Evolutionary conservation across 495 filamentous ascomycete species (phyloP).

Genomic region (Podospora didyma): DNA sequence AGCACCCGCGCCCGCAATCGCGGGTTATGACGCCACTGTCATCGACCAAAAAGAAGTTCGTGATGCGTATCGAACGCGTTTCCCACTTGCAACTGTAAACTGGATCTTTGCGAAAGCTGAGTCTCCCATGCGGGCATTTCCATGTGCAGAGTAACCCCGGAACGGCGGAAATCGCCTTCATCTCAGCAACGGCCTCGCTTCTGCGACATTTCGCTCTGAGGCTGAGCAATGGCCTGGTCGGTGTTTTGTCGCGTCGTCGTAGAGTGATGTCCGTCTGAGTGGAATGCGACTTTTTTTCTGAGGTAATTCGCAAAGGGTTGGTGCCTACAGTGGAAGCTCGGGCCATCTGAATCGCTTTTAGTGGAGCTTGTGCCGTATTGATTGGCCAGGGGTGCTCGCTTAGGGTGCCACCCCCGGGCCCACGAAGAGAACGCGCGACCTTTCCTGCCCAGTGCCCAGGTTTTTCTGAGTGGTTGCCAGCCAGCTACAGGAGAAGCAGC

Average conservation of each 20-base stretch:
- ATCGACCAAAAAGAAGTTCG: slow-evolving; percentile 15
- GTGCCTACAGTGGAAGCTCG: slow-evolving; percentile 5
- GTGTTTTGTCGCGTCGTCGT: slow-evolving; percentile 14
- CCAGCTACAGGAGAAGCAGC: background rate
- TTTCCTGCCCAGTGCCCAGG: background rate
- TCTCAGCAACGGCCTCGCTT: background rate
- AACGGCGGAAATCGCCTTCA: background rate
- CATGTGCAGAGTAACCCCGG: background rate
- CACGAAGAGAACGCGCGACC: slow-evolving; percentile 18
- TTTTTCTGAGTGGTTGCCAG: slow-evolving; percentile 1
- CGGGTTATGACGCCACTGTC: slow-evolving; percentile 27
- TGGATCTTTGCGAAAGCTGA: background rate
- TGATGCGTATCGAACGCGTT: slow-evolving; percentile 22
- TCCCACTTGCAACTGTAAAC: background rate
- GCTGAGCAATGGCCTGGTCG: background rate
- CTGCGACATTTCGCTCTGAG: background rate
- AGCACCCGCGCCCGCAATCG: slow-evolving; percentile 13
- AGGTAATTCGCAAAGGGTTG: slow-evolving; percentile 24
- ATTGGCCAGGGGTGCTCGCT: too few relatives aligned
- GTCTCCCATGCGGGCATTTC: background rate
- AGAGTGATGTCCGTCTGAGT: background rate
- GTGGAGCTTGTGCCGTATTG: slow-evolving; percentile 1
- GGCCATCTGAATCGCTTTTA: slow-evolving; percentile 2
- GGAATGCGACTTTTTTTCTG: slow-evolving; percentile 19
- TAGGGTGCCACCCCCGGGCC: background rate